Evolutionary conservation across 2,329 filamentous ascomycete species (phyloP).

Genomic region (Fusarium anguioides): DNA sequence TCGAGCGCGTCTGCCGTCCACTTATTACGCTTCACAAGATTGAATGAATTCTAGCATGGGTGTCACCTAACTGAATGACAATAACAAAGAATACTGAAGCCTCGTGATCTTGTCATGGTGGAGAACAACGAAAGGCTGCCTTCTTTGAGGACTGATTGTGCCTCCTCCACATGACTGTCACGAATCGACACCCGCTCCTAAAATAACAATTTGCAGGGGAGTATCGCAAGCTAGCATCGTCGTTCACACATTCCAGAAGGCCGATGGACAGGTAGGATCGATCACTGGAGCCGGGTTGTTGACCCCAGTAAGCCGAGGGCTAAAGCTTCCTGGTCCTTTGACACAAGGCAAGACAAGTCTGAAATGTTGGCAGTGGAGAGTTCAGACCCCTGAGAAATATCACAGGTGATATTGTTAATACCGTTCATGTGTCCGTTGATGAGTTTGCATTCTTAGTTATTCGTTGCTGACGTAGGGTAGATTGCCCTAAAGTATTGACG

Average conservation of each 20-base stretch:
- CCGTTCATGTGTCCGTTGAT: constrained; percentile 3
- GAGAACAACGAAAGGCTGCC: background rate
- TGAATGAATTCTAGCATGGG: constrained; percentile 18
- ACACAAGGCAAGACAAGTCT: constrained; percentile 14
- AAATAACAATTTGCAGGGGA: constrained; percentile 32
- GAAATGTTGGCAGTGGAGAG: constrained; percentile 22
- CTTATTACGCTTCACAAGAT: constrained; percentile 4
- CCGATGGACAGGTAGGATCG: constrained; percentile 21
- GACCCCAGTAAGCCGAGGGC: constrained; percentile 27
- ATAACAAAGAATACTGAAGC: background rate
- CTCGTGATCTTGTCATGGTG: background rate
- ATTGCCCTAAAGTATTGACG: background rate
- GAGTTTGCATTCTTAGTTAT: constrained; percentile 14
- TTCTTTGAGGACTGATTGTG: background rate
- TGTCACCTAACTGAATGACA: background rate
- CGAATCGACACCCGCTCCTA: constrained; percentile 19
- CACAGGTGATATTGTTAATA: constrained; percentile 19
- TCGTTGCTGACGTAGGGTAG: constrained; percentile 9
- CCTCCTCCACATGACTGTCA: constrained; percentile 12
- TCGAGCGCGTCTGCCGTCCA: constrained; percentile 2
- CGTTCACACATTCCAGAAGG: constrained; percentile 42
- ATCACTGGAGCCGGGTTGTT: constrained; percentile 22
- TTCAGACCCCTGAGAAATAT: constrained; percentile 25
- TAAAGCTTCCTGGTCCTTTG: constrained; percentile 6
- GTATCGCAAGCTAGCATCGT: constrained; percentile 29